Conservation (phyloP, 1,139 yeast genomes). For the Entelexis sorbosivorans region DNA sequence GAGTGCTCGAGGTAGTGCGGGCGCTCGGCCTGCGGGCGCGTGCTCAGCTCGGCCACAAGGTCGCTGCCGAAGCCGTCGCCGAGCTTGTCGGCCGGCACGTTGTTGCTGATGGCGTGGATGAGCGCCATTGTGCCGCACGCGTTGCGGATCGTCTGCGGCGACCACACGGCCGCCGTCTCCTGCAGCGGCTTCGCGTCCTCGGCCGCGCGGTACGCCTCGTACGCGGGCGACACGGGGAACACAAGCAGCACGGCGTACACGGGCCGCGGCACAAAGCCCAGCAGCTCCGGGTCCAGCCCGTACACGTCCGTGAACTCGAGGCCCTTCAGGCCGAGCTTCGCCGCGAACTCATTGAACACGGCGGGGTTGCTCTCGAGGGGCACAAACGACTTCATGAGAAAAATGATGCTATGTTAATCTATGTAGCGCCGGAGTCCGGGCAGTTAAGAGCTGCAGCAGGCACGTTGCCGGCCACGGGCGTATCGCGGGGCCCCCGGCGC, state of each 20-base stretch:
- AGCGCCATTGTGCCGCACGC: constrained; percentile 92
- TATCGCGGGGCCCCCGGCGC: background rate
- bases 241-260: constrained; percentile 60
- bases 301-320: constrained; percentile 68
- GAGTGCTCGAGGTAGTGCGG: constrained; percentile 39
- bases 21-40: constrained; percentile 33
- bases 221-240: constrained; percentile 62
- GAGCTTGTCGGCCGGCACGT: constrained; percentile 34
- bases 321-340: constrained; percentile 54
- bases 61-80: constrained; percentile 26
- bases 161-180: constrained; percentile 40
- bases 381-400: constrained; percentile 35
- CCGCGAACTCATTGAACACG: constrained; percentile 63
- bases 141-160: constrained; percentile 71
- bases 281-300: constrained; percentile 68
- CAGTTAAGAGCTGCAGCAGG: background rate
- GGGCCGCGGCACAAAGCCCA: constrained; percentile 76
- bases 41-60: constrained; percentile 26
- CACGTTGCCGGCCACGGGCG: background rate
- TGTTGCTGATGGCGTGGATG: constrained; percentile 61
- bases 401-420: background rate
- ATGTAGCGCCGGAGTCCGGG: background rate
- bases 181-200: constrained; percentile 29
- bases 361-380: constrained; percentile 90
- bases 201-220: constrained; percentile 41